Conservation (phyloP, 106 monocot genomes). For the Dioscorea zingiberensis region DNA sequence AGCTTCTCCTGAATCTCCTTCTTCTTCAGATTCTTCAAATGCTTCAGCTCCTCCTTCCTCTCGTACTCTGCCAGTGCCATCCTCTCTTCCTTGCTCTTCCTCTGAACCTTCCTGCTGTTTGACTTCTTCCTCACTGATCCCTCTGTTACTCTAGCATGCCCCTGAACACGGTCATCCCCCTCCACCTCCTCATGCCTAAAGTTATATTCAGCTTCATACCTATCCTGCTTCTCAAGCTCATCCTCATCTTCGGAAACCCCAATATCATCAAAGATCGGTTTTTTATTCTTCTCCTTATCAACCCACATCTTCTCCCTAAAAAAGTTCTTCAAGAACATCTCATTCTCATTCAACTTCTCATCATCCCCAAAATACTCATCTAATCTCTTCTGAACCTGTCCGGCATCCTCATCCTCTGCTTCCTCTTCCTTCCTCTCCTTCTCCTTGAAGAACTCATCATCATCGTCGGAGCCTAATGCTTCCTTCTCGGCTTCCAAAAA, state of each 20-base stretch:
- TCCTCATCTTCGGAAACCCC: constrained; percentile 80
- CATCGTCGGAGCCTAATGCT: constrained; percentile 23
- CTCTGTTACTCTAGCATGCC: constrained; percentile 62
- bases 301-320: constrained; percentile 58
- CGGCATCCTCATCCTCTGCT: constrained; percentile 27
- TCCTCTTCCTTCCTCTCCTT: constrained; percentile 27
- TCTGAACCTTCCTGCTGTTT: constrained; percentile 68
- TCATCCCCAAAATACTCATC: constrained; percentile 69
- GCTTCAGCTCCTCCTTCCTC: constrained; percentile 88
- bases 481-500: constrained; percentile 73
- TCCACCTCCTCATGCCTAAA: constrained; percentile 83
- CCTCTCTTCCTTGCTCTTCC: constrained; percentile 93
- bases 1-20: constrained; percentile 95
- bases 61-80: constrained; percentile 72
- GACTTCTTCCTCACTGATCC: constrained; percentile 92
- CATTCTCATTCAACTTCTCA: constrained; percentile 44
- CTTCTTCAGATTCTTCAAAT: constrained; percentile 95
- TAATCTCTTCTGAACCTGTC: constrained; percentile 36
- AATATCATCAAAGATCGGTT: constrained; percentile 15
- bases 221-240: constrained; percentile 76
- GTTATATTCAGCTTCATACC: constrained; percentile 74
- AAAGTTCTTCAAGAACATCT: constrained; percentile 75
- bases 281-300: constrained; percentile 34
- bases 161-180: constrained; percentile 55
- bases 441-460: constrained; percentile 44